Percentiles rank a stretch among this genome's conserved stretches.
These are phyloP conservation scores for Mayamaea pseudoterrestris DNA, from an alignment of 108 stramenopile species.

Conservation along the genomic window DNA sequence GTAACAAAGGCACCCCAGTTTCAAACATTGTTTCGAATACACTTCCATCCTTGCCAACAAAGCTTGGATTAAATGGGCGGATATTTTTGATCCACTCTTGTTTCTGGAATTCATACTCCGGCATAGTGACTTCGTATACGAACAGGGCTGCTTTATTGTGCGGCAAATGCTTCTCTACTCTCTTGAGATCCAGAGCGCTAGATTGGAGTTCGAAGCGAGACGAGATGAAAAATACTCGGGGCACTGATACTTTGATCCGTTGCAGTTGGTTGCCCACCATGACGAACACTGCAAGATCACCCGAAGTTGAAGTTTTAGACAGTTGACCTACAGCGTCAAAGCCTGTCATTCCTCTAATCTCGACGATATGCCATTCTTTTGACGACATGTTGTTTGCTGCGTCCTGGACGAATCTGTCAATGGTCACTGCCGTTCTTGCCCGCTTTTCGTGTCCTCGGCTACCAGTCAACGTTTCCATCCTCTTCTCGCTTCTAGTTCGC, in stretches of 20 bases:
- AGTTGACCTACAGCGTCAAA: conserved; percentile 40
- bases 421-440: conserved; percentile 30
- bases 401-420: conserved; percentile 76
- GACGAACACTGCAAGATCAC: conserved; percentile 82
- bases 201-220: conserved; percentile 30
- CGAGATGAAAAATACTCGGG: conserved; percentile 72
- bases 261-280: conserved; percentile 81
- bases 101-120: conserved; percentile 55
- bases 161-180: conserved; percentile 78
- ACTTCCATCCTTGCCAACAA: conserved; percentile 11
- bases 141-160: conserved; percentile 49
- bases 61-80: conserved; percentile 17
- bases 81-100: conserved; percentile 47
- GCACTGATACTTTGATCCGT: conserved; percentile 67
- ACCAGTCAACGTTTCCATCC: conserved; percentile 2
- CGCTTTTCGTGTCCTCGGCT: conserved; percentile 20
- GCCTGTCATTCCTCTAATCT: conserved; percentile 75
- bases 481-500: conserved; percentile 31
- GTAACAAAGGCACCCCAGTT: conserved; percentile 65
- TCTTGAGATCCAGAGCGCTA: conserved; percentile 23
- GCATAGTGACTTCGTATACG: conserved; percentile 87
- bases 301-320: conserved; percentile 38
- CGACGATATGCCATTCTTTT: conserved; percentile 87
- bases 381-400: conserved; percentile 45
- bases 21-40: conserved; percentile 82